A percentile compares a stretch with the other conserved stretches of the same genome.
Evolutionary conservation across 2,329 filamentous ascomycete genomes (phyloP).

Genomic region (Tolypocladium nubicola): DNA sequence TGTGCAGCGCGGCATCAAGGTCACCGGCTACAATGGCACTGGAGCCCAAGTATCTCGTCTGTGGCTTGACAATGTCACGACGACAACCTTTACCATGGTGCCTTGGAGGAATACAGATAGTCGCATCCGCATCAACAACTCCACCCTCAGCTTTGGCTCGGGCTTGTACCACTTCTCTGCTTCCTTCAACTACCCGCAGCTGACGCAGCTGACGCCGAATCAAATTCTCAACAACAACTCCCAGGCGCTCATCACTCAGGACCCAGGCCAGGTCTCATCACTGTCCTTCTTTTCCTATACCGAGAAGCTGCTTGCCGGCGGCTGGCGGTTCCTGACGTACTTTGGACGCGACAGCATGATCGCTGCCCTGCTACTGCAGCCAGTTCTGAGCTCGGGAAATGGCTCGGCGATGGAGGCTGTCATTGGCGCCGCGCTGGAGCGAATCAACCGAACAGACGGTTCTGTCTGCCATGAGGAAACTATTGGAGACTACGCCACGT

Average conservation of each 20-base stretch:
- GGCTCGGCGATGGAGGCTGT: constrained; percentile 49
- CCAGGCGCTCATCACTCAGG: constrained; percentile 30
- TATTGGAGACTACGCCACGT: constrained; percentile 55
- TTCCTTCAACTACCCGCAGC: constrained; percentile 51
- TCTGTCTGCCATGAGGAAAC: constrained; percentile 55
- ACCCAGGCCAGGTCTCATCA: constrained; percentile 36
- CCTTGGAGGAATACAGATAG: constrained; percentile 17
- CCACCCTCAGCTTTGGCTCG: constrained; percentile 33
- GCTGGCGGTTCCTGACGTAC: constrained; percentile 57
- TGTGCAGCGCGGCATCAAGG: constrained; percentile 43
- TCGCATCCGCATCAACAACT: constrained; percentile 27
- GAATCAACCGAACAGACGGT: constrained; percentile 48
- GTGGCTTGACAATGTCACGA: constrained; percentile 54
- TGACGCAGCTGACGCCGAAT: constrained; percentile 38
- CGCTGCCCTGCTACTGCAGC: constrained; percentile 44
- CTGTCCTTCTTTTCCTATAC: constrained; percentile 55
- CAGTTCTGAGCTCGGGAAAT: constrained; percentile 44
- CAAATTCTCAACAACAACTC: constrained; percentile 40
- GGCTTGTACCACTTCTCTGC: constrained; percentile 49
- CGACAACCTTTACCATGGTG: constrained; percentile 38
- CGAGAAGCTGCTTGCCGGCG: constrained; percentile 51
- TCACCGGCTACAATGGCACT: constrained; percentile 25
- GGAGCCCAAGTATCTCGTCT: constrained; percentile 38
- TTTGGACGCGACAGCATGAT: constrained; percentile 59
- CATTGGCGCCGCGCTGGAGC: constrained; percentile 48